A percentile compares a stretch with the other conserved stretches of the same genome.
Conservation (phyloP, 1,139 yeast species). For the Petasospora fabianii region DNA sequence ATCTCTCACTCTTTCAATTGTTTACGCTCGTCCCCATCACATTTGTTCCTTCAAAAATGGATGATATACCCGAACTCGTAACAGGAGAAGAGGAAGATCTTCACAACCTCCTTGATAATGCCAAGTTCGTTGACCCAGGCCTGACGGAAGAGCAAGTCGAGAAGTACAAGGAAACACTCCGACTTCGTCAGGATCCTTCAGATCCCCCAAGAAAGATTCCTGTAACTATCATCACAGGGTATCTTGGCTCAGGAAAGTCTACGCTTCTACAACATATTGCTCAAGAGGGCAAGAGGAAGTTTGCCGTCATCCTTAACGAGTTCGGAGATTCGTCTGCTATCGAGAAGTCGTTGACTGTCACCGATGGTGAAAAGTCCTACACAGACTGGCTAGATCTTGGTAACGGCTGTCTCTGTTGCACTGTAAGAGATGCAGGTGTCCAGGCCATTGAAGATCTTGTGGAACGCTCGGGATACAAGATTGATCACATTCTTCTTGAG, state of each 20-base stretch:
- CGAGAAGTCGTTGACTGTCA: slow-evolving; percentile 80
- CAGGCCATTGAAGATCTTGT: slow-evolving; percentile 88
- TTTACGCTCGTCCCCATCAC: background rate
- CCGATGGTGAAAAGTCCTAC: slow-evolving; percentile 56
- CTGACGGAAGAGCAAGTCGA: slow-evolving; percentile 18
- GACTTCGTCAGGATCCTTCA: slow-evolving; percentile 13
- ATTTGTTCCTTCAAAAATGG: slow-evolving; percentile 4
- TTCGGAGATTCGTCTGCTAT: slow-evolving; percentile 87
- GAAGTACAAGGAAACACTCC: slow-evolving; percentile 17
- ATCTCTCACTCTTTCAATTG: background rate
- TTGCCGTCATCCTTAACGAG: slow-evolving; percentile 90
- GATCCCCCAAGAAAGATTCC: slow-evolving; percentile 58
- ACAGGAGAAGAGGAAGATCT: slow-evolving; percentile 26
- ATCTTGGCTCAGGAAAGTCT: slow-evolving; percentile 92
- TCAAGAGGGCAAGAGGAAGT: slow-evolving; percentile 57
- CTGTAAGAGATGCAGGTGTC: slow-evolving; percentile 93
- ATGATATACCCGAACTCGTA: slow-evolving; percentile 26
- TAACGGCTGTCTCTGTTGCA: slow-evolving; percentile 94
- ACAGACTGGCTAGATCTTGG: slow-evolving; percentile 97
- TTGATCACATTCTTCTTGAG: slow-evolving; percentile 86
- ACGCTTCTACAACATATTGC: slow-evolving; percentile 78
- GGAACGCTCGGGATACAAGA: slow-evolving; percentile 63
- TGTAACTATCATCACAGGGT: slow-evolving; percentile 89
- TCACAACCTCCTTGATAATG: slow-evolving; percentile 14
- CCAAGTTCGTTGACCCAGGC: slow-evolving; percentile 17